A percentile compares a stretch with the other conserved stretches of the same genome.
Conservation (phyloP, 2,329 filamentous ascomycete species). For the Dothistroma pini region DNA sequence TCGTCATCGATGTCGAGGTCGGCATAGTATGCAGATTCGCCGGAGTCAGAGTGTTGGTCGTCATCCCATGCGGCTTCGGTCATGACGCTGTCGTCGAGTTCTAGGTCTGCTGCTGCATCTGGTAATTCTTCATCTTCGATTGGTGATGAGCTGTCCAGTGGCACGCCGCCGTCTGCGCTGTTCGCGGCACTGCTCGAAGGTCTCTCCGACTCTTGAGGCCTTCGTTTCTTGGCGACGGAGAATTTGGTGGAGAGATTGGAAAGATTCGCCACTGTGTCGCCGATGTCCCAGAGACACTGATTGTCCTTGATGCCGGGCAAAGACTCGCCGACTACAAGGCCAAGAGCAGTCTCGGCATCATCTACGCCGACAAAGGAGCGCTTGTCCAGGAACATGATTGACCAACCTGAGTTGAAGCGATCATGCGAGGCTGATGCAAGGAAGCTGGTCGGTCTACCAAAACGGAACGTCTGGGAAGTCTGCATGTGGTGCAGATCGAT, state of each 20-base stretch:
- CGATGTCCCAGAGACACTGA: slow-evolving; percentile 31
- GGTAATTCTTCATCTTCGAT: background rate
- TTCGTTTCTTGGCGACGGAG: slow-evolving; percentile 1
- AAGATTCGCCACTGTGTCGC: slow-evolving; percentile 24
- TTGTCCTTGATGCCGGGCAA: slow-evolving; percentile 20
- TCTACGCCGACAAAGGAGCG: slow-evolving; percentile 32
- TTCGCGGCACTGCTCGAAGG: background rate
- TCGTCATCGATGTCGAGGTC: slow-evolving; percentile 23
- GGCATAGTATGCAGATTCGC: slow-evolving; percentile 7
- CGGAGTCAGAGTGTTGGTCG: slow-evolving; percentile 10
- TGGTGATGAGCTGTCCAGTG: background rate
- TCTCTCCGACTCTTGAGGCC: background rate
- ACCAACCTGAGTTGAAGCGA: slow-evolving; percentile 36
- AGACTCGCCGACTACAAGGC: slow-evolving; percentile 20
- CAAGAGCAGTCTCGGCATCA: slow-evolving; percentile 24
- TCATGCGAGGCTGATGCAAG: slow-evolving; percentile 20
- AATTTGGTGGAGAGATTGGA: slow-evolving; percentile 19
- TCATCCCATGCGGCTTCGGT: background rate
- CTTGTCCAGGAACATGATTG: slow-evolving; percentile 37
- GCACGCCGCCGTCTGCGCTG: background rate
- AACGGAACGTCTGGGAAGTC: slow-evolving; percentile 26
- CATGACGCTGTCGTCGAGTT: slow-evolving; percentile 1
- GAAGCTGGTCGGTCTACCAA: slow-evolving; percentile 14
- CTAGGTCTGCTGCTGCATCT: background rate
- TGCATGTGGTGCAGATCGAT: slow-evolving; percentile 29